Evolutionary conservation across 345 rosid species (phyloP).

Genomic region (Turritis glabra): DNA sequence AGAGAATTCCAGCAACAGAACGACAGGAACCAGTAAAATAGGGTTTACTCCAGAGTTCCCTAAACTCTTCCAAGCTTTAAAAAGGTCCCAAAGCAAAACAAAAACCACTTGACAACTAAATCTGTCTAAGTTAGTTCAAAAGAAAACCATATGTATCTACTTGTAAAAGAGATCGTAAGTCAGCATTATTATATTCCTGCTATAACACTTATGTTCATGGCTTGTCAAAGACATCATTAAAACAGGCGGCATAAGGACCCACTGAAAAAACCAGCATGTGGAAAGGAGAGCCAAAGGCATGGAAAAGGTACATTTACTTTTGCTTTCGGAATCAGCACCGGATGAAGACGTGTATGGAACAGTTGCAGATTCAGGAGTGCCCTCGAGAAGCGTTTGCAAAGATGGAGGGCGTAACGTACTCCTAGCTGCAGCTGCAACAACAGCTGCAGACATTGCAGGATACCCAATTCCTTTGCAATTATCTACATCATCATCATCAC

Average conservation of each 20-base stretch:
- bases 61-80: background rate
- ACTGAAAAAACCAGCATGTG: background rate
- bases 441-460: conserved; percentile 80
- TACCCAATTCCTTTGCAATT: conserved; percentile 54
- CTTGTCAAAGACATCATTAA: conserved; percentile 15
- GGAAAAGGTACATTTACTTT: conserved; percentile 66
- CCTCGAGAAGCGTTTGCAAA: conserved; percentile 88
- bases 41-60: background rate
- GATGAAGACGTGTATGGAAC: conserved; percentile 78
- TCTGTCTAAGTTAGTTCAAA: background rate
- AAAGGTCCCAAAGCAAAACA: background rate
- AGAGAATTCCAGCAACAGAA: background rate
- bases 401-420: conserved; percentile 92
- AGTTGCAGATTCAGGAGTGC: conserved; percentile 65
- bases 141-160: background rate
- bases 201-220: background rate
- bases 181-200: background rate
- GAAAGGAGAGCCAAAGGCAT: conserved; percentile 4
- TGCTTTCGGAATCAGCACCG: conserved; percentile 98
- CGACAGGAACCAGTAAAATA: background rate
- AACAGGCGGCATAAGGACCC: background rate
- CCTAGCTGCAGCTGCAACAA: conserved; percentile 91
- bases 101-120: background rate
- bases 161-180: background rate
- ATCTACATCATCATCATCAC: conserved; percentile 78